Conservation (phyloP, 148 eudicot genomes). For the Persicaria tinctoria region DNA sequence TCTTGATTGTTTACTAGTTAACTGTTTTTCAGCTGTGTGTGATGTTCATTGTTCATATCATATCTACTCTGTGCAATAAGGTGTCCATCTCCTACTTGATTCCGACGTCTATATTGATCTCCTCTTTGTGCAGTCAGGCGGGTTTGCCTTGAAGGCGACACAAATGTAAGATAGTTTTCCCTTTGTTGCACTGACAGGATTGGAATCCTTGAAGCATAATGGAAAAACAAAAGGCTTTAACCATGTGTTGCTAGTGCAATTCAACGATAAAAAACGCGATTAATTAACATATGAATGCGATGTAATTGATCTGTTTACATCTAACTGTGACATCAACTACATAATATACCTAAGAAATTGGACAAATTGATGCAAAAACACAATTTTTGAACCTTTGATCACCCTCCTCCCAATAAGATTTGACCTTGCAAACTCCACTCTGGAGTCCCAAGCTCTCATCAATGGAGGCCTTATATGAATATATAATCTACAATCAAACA, state of each 20-base stretch:
- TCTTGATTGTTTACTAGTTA: neutral
- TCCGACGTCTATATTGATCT: neutral
- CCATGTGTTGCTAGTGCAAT: neutral
- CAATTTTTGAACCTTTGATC: neutral
- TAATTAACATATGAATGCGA: neutral
- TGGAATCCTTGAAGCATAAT: no score
- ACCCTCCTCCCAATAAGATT: constrained; percentile 1
- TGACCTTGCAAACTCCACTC: constrained; percentile 1
- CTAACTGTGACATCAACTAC: neutral
- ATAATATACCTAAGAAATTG: neutral
- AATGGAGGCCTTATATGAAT: constrained; percentile 2
- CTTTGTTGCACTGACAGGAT: no score
- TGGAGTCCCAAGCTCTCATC: constrained; percentile 7
- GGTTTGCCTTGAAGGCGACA: neutral
- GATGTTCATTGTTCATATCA: no score
- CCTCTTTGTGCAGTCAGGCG: neutral
- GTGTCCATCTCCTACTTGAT: neutral
- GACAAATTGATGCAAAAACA: neutral
- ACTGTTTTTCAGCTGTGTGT: neutral
- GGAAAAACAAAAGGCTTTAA: no score
- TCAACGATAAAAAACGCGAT: no score
- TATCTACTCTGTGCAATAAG: neutral
- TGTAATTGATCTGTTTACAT: neutral
- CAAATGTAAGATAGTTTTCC: no score
- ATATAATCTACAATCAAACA: neutral